Evolutionary conservation across 139 green algal genomes (phyloP).

Genomic region (Coelastrella sp.): DNA sequence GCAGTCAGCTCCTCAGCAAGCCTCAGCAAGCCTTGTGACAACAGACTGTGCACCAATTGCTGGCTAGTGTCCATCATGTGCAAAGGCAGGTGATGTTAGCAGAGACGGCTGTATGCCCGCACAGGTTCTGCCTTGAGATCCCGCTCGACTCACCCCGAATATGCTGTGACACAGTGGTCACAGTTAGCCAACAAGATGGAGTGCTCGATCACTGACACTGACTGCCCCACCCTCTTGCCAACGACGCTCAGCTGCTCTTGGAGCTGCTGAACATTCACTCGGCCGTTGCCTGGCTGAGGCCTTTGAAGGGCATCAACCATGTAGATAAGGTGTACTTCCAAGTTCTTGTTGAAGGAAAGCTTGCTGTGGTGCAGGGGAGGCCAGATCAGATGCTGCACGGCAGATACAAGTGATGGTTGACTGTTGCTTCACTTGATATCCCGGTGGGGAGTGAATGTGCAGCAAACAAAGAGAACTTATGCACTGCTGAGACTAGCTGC

Average conservation of each 20-base stretch:
- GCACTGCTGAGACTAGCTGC: no score
- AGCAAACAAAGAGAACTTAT: no score
- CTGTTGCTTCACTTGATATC: no score
- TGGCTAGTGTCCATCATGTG: no score
- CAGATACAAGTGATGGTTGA: no score
- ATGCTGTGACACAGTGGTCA: slow-evolving; percentile 55
- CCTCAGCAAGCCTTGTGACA: no score
- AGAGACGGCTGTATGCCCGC: not conserved
- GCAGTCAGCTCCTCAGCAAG: no score
- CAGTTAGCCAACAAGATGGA: slow-evolving; percentile 48
- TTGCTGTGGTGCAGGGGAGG: slow-evolving; percentile 50
- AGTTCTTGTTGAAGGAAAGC: not conserved
- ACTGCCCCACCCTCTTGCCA: not conserved
- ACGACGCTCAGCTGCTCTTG: slow-evolving; percentile 18
- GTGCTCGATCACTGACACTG: slow-evolving; percentile 45
- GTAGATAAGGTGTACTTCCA: slow-evolving; percentile 53
- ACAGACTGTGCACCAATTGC: no score
- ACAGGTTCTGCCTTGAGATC: not conserved
- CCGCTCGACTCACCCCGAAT: slow-evolving; percentile 12
- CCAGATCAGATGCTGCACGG: slow-evolving; percentile 51
- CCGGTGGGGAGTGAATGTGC: not conserved
- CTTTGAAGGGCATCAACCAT: slow-evolving; percentile 44
- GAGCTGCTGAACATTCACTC: not conserved
- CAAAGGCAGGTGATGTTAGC: no score
- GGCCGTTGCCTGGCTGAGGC: not conserved